Percentiles rank a stretch among this genome's conserved stretches.
Evolutionary conservation across 306 rosid genomes (phyloP).

Genomic region (Quercus suber): DNA sequence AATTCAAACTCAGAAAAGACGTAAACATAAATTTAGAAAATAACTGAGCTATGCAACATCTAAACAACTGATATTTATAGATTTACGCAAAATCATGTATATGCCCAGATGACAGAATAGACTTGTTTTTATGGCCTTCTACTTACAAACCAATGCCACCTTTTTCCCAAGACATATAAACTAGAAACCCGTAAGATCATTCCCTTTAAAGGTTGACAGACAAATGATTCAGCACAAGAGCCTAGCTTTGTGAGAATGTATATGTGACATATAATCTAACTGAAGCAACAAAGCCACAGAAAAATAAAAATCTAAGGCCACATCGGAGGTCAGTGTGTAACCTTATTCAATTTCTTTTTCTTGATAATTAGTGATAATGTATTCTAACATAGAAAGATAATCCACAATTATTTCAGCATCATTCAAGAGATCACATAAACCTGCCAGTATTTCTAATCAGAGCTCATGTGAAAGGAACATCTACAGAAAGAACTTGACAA

Average conservation of each 20-base stretch:
- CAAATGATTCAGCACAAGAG: not conserved
- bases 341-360: not conserved
- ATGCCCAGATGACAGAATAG: not conserved
- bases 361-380: not conserved
- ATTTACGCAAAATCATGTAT: not conserved
- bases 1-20: slow-evolving; percentile 1
- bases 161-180: not conserved
- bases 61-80: not conserved
- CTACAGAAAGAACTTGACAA: not conserved
- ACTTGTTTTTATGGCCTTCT: not conserved
- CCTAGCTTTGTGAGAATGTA: not conserved
- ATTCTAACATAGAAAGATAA: not conserved
- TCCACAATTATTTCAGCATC: not conserved
- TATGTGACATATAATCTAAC: not conserved
- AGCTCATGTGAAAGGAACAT: not conserved
- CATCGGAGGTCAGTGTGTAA: not conserved
- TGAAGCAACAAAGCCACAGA: not conserved
- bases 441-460: not conserved
- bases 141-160: not conserved
- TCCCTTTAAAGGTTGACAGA: not conserved
- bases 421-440: slow-evolving; percentile 8
- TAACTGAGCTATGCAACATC: slow-evolving; percentile 8
- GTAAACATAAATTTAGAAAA: not conserved
- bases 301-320: not conserved
- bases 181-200: not conserved